These are phyloP conservation scores for Clitoria ternatea DNA, from an alignment of 306 rosid species.

Conservation along the genomic window DNA sequence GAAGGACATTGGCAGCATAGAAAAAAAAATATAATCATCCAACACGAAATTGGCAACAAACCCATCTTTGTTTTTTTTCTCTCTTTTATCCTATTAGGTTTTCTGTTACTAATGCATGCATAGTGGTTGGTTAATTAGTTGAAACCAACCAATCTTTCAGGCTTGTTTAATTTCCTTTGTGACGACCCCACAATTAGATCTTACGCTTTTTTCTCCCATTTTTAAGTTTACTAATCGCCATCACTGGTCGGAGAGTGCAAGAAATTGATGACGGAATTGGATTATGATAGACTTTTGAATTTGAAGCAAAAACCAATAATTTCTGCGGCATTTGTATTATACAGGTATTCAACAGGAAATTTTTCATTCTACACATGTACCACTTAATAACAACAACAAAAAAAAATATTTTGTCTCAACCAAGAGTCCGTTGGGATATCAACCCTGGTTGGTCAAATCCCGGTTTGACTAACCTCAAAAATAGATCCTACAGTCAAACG, in stretches of 20 bases:
- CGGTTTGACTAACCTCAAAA: no score
- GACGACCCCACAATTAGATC: slow-evolving; percentile 9
- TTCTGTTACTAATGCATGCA: slow-evolving; percentile 5
- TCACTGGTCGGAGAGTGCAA: not conserved
- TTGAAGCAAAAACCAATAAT: slow-evolving; percentile 11
- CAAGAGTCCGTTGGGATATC: no score
- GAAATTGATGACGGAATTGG: not conserved
- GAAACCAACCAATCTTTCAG: slow-evolving; percentile 19
- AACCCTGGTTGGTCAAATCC: no score
- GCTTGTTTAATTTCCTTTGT: not conserved
- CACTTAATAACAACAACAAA: no score
- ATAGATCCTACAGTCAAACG: no score
- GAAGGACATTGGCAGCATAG: not conserved
- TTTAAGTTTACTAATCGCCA: slow-evolving; percentile 17
- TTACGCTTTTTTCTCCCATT: slow-evolving; percentile 2
- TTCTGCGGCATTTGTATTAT: no score
- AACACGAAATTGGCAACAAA: not conserved
- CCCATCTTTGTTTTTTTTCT: not conserved
- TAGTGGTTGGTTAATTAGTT: slow-evolving; percentile 34
- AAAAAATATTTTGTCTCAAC: no score
- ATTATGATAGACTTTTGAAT: slow-evolving; percentile 16
- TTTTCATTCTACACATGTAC: no score
- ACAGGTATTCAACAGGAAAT: no score
- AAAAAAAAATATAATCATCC: not conserved
- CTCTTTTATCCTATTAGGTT: not conserved